A percentile compares a stretch with the other conserved stretches of the same genome.
Conservation (phyloP, 2,329 filamentous ascomycete species). For the Geoglossum cookeanum region DNA sequence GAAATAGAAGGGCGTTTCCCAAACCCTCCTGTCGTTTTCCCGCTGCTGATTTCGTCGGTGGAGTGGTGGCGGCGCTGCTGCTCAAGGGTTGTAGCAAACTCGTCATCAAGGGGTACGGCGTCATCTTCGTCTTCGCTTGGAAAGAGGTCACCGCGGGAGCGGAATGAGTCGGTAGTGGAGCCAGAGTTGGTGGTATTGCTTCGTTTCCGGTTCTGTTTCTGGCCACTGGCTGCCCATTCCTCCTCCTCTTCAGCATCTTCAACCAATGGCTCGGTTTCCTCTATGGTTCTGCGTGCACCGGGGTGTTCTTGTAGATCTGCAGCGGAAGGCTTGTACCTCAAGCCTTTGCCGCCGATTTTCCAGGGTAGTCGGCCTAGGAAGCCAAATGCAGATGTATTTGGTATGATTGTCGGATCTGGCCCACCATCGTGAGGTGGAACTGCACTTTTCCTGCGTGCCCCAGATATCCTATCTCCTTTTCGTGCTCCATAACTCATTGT, state of each 20-base stretch:
- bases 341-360: constrained; percentile 55
- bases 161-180: constrained; percentile 66
- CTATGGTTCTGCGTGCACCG: constrained; percentile 24
- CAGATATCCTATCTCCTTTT: constrained; percentile 24
- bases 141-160: constrained; percentile 77
- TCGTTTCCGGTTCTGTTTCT: constrained; percentile 35
- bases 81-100: constrained; percentile 70
- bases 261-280: constrained; percentile 49
- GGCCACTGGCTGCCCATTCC: constrained; percentile 13
- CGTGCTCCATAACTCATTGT: constrained; percentile 82
- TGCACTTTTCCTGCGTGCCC: constrained; percentile 33
- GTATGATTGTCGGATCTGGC: constrained; percentile 70
- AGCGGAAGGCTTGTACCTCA: constrained; percentile 78
- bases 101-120: constrained; percentile 79
- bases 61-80: constrained; percentile 38
- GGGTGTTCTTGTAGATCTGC: constrained; percentile 82
- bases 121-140: constrained; percentile 88
- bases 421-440: constrained; percentile 29
- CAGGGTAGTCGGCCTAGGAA: constrained; percentile 73
- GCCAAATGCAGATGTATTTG: constrained; percentile 65
- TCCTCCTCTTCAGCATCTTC: constrained; percentile 27
- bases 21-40: constrained; percentile 25
- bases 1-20: constrained; percentile 26
- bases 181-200: constrained; percentile 66
- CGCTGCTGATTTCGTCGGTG: constrained; percentile 53